These are phyloP conservation scores for Daucus carota DNA, from an alignment of 129 eudicot genomes.

Conservation along the genomic window DH1_v3.0 NC_030386.2:28376501-28377000, in stretches of 20 bases:
- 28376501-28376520: constrained; percentile 50
- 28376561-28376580: constrained; percentile 24
- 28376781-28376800: neutral
- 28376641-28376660: neutral
- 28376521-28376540: constrained; percentile 58
- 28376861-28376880: neutral
- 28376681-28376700: neutral
- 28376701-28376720: neutral
- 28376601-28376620: neutral
- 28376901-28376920: neutral
- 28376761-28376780: neutral
- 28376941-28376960: neutral
- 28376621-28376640: neutral
- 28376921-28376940: neutral
- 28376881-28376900: neutral
- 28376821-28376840: neutral
- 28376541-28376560: constrained; percentile 45
- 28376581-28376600: too few species aligned
- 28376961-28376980: neutral
- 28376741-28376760: neutral
- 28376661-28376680: neutral
- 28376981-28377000: neutral
- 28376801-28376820: neutral
- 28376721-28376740: neutral
- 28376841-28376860: neutral